phyloP scores from a whole-genome alignment of 1,284 basidiomycete species.

The Cryptococcus jaspeensis region DNA sequence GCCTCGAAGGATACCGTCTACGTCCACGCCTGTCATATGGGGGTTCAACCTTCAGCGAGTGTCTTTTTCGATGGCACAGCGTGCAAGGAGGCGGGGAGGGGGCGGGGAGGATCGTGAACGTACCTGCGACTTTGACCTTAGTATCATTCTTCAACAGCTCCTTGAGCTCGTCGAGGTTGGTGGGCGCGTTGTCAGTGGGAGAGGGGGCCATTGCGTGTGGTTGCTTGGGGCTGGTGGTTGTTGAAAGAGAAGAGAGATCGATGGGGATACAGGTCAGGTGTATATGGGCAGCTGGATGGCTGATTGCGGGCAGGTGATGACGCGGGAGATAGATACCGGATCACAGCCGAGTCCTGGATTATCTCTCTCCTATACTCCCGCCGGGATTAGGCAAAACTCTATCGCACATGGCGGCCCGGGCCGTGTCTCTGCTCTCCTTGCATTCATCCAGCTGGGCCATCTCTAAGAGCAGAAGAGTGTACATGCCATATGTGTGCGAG shows the following conservation, averaged over 20 bases:
- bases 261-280: no score
- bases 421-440: no score
- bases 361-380: background rate
- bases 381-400: no score
- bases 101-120: constrained; percentile 11
- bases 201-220: constrained; percentile 29
- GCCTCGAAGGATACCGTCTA: constrained; percentile 89
- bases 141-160: constrained; percentile 62
- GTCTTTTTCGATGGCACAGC: no score
- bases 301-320: background rate
- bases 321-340: background rate
- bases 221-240: background rate
- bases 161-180: constrained; percentile 61
- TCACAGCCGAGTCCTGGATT: background rate
- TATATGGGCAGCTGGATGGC: background rate
- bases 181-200: constrained; percentile 59
- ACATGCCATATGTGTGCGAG: no score
- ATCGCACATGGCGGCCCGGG: no score
- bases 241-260: background rate
- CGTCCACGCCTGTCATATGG: constrained; percentile 54
- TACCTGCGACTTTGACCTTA: constrained; percentile 89
- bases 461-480: no score
- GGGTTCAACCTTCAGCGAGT: no score
- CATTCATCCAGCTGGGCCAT: no score
- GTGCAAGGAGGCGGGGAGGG: background rate